Conservation (phyloP, 2,329 filamentous ascomycete genomes). For the Ophiobolus disseminans region DNA sequence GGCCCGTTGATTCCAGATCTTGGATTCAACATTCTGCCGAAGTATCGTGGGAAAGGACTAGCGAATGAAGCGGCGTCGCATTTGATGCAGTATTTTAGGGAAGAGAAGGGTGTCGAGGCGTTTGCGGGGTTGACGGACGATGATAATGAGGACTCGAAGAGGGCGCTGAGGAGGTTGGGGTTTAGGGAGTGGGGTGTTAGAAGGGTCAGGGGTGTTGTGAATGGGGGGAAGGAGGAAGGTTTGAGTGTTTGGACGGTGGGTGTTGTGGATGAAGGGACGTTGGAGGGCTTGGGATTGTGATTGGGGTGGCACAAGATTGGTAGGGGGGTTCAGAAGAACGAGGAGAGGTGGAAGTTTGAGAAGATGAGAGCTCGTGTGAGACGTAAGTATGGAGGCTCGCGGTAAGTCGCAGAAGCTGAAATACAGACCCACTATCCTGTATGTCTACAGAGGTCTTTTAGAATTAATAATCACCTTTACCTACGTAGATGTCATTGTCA, state of each 20-base stretch:
- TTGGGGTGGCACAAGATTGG: too few species aligned
- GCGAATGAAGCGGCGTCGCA: constrained; percentile 18
- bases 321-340: too few species aligned
- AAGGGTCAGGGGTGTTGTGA: constrained; percentile 10
- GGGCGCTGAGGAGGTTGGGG: constrained; percentile 20
- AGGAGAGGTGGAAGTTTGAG: too few species aligned
- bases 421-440: too few species aligned
- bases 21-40: constrained; percentile 21
- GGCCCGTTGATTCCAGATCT: constrained; percentile 24
- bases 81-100: constrained; percentile 9
- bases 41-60: constrained; percentile 23
- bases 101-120: constrained; percentile 7
- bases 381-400: too few species aligned
- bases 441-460: too few species aligned
- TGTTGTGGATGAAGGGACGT: constrained; percentile 9
- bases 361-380: too few species aligned
- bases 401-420: too few species aligned
- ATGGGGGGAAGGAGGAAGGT: constrained; percentile 2
- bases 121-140: constrained; percentile 18
- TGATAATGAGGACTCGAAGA: constrained; percentile 20
- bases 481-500: too few species aligned
- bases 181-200: constrained; percentile 20
- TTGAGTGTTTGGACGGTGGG: constrained; percentile 16
- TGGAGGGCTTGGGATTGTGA: constrained; percentile 13
- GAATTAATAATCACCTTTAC: too few species aligned